Evolutionary conservation across 2,329 filamentous ascomycete species (phyloP).

Genomic region (Calcarisporium arbuscula): DNA sequence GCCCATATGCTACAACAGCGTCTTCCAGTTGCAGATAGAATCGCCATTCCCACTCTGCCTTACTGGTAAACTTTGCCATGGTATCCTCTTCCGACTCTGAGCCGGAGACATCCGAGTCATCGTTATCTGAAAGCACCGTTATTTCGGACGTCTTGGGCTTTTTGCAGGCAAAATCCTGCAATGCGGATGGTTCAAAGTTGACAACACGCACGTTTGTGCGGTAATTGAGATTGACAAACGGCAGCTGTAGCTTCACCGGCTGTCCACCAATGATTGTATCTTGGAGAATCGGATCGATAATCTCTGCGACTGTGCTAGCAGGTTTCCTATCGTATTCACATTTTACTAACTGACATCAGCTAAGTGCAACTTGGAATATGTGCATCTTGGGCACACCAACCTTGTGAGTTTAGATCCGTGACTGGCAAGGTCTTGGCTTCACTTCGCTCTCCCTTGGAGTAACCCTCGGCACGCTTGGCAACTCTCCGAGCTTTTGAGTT

Average conservation of each 20-base stretch:
- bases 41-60: constrained; percentile 73
- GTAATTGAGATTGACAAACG: constrained; percentile 71
- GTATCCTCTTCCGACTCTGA: neutral
- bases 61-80: too few species aligned
- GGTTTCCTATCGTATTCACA: constrained; percentile 36
- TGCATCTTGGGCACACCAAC: constrained; percentile 13
- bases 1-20: constrained; percentile 29
- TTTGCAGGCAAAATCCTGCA: constrained; percentile 64
- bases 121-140: constrained; percentile 42
- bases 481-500: constrained; percentile 14
- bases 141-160: constrained; percentile 36
- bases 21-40: constrained; percentile 78
- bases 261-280: constrained; percentile 36
- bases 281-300: constrained; percentile 33
- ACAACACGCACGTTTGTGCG: constrained; percentile 67
- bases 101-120: constrained; percentile 14
- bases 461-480: constrained; percentile 13
- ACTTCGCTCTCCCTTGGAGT: constrained; percentile 18
- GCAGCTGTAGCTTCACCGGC: constrained; percentile 39
- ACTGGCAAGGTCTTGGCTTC: constrained; percentile 8
- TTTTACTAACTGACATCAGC: constrained; percentile 29
- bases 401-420: constrained; percentile 23
- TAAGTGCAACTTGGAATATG: neutral
- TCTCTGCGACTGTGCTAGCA: constrained; percentile 27
- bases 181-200: constrained; percentile 65